Conservation (phyloP, 2,329 filamentous ascomycete genomes). For the Ilyonectria destructans region DNA sequence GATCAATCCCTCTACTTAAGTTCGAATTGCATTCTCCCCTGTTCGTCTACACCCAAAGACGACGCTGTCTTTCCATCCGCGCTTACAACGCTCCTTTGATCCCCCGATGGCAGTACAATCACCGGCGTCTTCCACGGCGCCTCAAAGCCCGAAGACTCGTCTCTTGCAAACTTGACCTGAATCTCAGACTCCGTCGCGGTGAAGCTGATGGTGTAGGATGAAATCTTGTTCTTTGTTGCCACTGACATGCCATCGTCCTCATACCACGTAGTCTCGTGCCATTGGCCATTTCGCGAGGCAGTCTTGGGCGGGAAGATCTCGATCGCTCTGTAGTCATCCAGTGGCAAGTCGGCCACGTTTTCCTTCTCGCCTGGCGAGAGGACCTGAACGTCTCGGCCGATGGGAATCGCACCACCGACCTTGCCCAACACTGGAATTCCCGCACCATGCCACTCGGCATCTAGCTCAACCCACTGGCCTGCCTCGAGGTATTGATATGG, state of each 20-base stretch:
- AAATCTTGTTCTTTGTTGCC: constrained; percentile 52
- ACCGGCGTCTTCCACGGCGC: constrained; percentile 55
- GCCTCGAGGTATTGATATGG: constrained; percentile 71
- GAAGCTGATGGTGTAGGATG: constrained; percentile 53
- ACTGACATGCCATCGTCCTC: constrained; percentile 59
- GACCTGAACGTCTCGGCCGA: constrained; percentile 58
- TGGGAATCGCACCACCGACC: constrained; percentile 58
- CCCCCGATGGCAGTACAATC: constrained; percentile 53
- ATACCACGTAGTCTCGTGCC: constrained; percentile 54
- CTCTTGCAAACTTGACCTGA: constrained; percentile 48
- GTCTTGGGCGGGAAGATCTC: constrained; percentile 60
- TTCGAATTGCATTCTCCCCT: too few relatives aligned
- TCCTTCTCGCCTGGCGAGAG: constrained; percentile 55
- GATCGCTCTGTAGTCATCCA: constrained; percentile 61
- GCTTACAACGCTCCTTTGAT: constrained; percentile 32
- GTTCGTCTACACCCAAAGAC: too few relatives aligned
- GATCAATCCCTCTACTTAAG: too few relatives aligned
- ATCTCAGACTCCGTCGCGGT: constrained; percentile 38
- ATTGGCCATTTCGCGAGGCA: constrained; percentile 37
- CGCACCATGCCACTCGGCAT: constrained; percentile 61
- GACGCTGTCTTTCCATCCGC: too few relatives aligned
- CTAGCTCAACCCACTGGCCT: constrained; percentile 59
- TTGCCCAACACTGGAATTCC: constrained; percentile 59
- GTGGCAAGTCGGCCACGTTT: constrained; percentile 57
- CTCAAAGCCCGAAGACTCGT: constrained; percentile 53